phyloP scores from a whole-genome alignment of 345 rosid species.

The Limnanthes douglasii region DNA sequence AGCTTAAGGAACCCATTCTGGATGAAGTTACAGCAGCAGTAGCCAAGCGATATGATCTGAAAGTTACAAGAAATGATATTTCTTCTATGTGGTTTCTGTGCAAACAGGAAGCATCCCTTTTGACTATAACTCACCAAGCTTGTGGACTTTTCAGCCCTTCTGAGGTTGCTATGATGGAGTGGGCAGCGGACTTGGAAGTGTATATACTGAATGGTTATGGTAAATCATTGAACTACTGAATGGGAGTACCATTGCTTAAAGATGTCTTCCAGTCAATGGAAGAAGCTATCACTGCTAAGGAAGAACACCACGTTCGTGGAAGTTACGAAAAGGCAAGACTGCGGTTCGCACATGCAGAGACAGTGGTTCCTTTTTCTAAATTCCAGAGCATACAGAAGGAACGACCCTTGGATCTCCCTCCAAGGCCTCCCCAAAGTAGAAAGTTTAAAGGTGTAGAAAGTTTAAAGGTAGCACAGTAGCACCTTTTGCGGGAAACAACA shows the following conservation, averaged over 20 bases:
- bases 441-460: no score
- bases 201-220: constrained; percentile 83
- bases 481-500: constrained; percentile 83
- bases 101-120: constrained; percentile 92
- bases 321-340: constrained; percentile 86
- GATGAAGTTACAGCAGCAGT: constrained; percentile 59
- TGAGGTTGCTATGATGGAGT: constrained; percentile 90
- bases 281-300: constrained; percentile 58
- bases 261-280: constrained; percentile 86
- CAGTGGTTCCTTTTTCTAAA: constrained; percentile 86
- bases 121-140: constrained; percentile 68
- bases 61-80: constrained; percentile 57
- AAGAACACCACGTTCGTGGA: constrained; percentile 67
- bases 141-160: constrained; percentile 68
- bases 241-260: constrained; percentile 84
- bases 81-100: constrained; percentile 92
- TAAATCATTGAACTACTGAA: constrained; percentile 59
- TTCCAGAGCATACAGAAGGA: constrained; percentile 59
- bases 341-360: constrained; percentile 96
- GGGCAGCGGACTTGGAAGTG: constrained; percentile 83
- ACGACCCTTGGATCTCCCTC: constrained; percentile 59
- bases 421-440: constrained; percentile 77
- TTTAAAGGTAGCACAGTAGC: constrained; percentile 67
- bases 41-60: constrained; percentile 35
- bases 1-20: constrained; percentile 72